These are phyloP conservation scores for Pyricularia grisea DNA, from an alignment of 2,329 filamentous ascomycete species.

Conservation along the genomic window DNA sequence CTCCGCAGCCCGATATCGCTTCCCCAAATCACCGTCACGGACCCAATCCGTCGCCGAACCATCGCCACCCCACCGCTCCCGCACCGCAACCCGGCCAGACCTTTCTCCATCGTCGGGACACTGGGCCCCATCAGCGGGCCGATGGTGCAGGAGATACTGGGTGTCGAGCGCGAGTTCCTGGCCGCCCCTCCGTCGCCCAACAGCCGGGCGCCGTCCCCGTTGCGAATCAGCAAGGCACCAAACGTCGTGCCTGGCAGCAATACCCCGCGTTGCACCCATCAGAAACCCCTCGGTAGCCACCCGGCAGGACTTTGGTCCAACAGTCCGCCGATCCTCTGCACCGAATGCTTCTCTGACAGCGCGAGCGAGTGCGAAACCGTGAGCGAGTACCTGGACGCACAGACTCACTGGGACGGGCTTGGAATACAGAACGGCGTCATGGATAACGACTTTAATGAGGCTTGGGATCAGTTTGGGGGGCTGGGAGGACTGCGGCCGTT, in stretches of 20 bases:
- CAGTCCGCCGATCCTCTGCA: neutral
- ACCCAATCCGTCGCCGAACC: neutral
- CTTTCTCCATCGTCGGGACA: neutral
- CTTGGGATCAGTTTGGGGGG: constrained; percentile 2
- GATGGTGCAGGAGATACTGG: neutral
- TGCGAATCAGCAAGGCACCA: neutral
- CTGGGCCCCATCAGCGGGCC: neutral
- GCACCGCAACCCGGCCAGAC: neutral
- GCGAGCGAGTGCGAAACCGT: neutral
- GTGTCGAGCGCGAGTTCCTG: neutral
- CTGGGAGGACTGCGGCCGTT: neutral
- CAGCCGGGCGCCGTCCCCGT: neutral
- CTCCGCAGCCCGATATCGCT: neutral
- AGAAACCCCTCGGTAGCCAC: neutral
- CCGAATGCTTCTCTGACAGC: neutral
- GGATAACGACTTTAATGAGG: neutral
- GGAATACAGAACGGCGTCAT: neutral
- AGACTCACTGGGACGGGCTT: neutral
- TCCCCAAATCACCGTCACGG: neutral
- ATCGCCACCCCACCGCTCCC: neutral
- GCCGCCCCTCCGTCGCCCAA: neutral
- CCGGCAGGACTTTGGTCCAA: neutral
- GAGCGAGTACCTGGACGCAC: neutral
- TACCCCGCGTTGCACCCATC: neutral
- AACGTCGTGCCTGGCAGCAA: neutral